A percentile compares a stretch with the other conserved stretches of the same genome.
These are phyloP conservation scores for Moesziomyces antarcticus DNA, from an alignment of 1,284 basidiomycete genomes.

Conservation along the genomic window DNA sequence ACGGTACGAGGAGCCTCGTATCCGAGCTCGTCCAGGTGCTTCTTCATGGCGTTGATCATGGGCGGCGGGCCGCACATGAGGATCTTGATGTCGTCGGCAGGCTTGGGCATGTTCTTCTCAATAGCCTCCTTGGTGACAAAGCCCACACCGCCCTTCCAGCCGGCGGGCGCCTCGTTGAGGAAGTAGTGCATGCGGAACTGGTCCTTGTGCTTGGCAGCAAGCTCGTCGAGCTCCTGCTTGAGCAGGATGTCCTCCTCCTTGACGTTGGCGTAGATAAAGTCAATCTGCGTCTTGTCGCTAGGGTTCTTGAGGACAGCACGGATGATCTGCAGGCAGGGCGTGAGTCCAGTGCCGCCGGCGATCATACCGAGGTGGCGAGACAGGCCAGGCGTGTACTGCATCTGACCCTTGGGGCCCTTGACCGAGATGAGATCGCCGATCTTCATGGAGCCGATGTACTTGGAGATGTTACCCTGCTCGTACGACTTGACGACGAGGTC, in stretches of 20 bases:
- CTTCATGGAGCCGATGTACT: slow-evolving; percentile 78
- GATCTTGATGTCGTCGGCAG: slow-evolving; percentile 66
- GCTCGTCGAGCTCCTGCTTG: slow-evolving; percentile 83
- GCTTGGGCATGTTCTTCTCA: slow-evolving; percentile 70
- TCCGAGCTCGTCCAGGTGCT: slow-evolving; percentile 85
- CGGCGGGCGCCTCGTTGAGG: slow-evolving; percentile 87
- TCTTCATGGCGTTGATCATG: slow-evolving; percentile 97
- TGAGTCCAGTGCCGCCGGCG: slow-evolving; percentile 91
- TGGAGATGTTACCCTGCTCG: slow-evolving; percentile 95
- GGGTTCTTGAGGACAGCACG: slow-evolving; percentile 87
- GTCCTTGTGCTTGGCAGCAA: slow-evolving; percentile 75
- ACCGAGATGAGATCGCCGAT: slow-evolving; percentile 78
- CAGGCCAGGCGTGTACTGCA: slow-evolving; percentile 71
- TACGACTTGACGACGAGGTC: slow-evolving; percentile 98
- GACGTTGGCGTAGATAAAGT: slow-evolving; percentile 96
- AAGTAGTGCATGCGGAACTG: slow-evolving; percentile 85
- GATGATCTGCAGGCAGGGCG: slow-evolving; percentile 86
- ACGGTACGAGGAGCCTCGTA: slow-evolving; percentile 89
- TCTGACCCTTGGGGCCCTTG: slow-evolving; percentile 93
- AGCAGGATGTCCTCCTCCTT: slow-evolving; percentile 73
- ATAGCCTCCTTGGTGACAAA: slow-evolving; percentile 97
- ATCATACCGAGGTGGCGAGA: slow-evolving; percentile 84
- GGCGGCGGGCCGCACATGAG: slow-evolving; percentile 80
- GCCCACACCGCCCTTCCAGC: slow-evolving; percentile 88
- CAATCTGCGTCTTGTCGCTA: slow-evolving; percentile 84